Percentiles rank a stretch among this genome's conserved stretches.
Evolutionary conservation across 805 yeast species (phyloP).

Genomic region (Wickerhamiella sorbophila): DNA sequence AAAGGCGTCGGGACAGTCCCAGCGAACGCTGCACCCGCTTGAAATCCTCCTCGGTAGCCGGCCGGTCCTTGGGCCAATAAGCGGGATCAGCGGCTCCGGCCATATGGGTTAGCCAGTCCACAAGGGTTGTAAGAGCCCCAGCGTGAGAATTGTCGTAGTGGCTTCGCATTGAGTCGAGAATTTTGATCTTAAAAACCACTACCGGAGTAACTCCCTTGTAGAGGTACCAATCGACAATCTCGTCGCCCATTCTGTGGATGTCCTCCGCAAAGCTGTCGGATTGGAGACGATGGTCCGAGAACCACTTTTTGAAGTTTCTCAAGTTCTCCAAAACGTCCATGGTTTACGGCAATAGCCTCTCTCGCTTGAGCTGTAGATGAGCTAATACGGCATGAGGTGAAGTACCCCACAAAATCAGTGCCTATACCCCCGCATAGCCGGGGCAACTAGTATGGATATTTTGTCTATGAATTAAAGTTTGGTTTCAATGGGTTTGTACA

Average conservation of each 20-base stretch:
- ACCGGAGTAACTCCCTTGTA: not conserved
- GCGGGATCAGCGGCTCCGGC: constrained; percentile 10
- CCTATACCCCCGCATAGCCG: not conserved
- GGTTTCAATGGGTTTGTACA: not conserved
- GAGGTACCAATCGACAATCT: not conserved
- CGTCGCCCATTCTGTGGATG: not conserved
- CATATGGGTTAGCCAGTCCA: constrained; percentile 13
- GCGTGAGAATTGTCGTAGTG: not conserved
- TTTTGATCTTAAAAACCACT: not conserved
- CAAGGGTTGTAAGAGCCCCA: constrained; percentile 7
- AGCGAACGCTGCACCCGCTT: not conserved
- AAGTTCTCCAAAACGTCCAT: not conserved
- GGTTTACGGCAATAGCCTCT: not conserved
- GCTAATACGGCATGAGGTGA: not conserved
- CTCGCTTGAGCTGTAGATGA: not conserved
- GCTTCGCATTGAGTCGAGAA: not conserved
- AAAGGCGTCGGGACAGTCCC: constrained; percentile 16
- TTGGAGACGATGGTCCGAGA: not conserved
- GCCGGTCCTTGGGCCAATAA: constrained; percentile 12
- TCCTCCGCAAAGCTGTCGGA: not conserved
- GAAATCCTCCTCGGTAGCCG: constrained; percentile 2
- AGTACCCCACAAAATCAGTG: not conserved
- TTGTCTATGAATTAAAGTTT: not conserved
- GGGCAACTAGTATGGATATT: not conserved
- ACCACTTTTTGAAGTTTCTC: not conserved